phyloP scores from a whole-genome alignment of 2,329 filamentous ascomycete species.

The Anthostomella pinea region DNA sequence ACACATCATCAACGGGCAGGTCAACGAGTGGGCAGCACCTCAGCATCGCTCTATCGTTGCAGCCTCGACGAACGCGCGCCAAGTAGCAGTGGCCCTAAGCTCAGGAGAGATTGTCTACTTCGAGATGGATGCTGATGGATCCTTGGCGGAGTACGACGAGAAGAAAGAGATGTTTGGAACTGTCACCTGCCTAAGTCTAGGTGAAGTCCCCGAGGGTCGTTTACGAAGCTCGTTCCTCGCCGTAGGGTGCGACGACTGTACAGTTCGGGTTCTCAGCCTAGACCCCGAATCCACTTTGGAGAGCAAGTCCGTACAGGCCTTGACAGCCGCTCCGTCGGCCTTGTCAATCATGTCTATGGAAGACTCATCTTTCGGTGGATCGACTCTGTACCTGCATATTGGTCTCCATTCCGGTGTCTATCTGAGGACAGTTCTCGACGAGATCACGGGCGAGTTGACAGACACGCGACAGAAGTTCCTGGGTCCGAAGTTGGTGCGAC shows the following conservation, averaged over 20 bases:
- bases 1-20: slow-evolving; percentile 73
- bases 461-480: slow-evolving; percentile 94
- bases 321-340: slow-evolving; percentile 85
- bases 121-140: slow-evolving; percentile 90
- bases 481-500: slow-evolving; percentile 82
- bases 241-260: slow-evolving; percentile 95
- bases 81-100: slow-evolving; percentile 90
- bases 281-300: slow-evolving; percentile 88
- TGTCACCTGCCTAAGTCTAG: slow-evolving; percentile 90
- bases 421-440: slow-evolving; percentile 89
- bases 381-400: slow-evolving; percentile 91
- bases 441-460: slow-evolving; percentile 90
- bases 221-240: slow-evolving; percentile 89
- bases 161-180: slow-evolving; percentile 94
- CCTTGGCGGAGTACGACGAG: slow-evolving; percentile 89
- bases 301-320: slow-evolving; percentile 89
- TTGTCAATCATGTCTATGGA: slow-evolving; percentile 93
- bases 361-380: slow-evolving; percentile 85
- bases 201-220: slow-evolving; percentile 86
- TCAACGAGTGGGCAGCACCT: slow-evolving; percentile 92
- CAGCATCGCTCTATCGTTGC: slow-evolving; percentile 94
- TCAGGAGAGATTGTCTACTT: slow-evolving; percentile 98
- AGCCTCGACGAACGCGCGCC: slow-evolving; percentile 86
- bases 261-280: slow-evolving; percentile 86
- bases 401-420: slow-evolving; percentile 95